Evolutionary conservation across 352 stramenopile genomes (phyloP), one percentile per base, ranked within the genome.

Genomic region (Globisporangium cystogenes): DNA sequence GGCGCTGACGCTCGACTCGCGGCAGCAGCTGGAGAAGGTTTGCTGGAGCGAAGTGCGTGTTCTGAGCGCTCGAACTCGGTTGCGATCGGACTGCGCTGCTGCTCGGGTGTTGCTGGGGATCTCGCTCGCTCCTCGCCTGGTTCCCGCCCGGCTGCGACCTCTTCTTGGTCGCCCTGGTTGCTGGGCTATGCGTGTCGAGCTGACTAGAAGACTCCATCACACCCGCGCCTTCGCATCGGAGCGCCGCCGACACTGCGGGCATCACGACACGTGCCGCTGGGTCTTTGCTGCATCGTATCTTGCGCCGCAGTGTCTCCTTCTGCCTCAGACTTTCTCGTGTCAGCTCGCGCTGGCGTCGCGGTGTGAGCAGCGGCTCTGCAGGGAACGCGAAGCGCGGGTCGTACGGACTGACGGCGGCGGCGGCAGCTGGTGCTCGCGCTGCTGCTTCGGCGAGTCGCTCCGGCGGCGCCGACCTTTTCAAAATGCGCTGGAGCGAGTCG

Each of bases 401-500:
- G 23, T 57, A 57, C 40, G 55, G 55, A 44, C 48, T 61, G 26
- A n/a, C 16, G 14, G 14, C 16, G 5, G 31, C 21, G 6, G 7
- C 31, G 15, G 44, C 31, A n/a, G n/a, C 1, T 54, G 26, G 15
- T 36, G n/a, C 2, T 35, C 31, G 18, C 18, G 7, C 39, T 26
- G 7, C n/a, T 14, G 5, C 39, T 23, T n/a, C n/a, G n/a, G 41
- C 46, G 4, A 18, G 5, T 24, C 37, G 36, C 31, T 11, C 37
- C 11, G 3, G n/a, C 14, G 14, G 18, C n/a, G 16, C 15, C 45
- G 46, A 20, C 7, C 43, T 27, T 31, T 26, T 12, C 6, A 65
- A 44, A 31, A 68, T 55, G 42, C 35, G 50, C 37, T 71, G 58
- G 4, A 76, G 54, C 40, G 58, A 51, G 46, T 64, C 59, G 14